Evolutionary conservation across 306 rosid species (phyloP).

Genomic region (Vigna unguiculata): DNA sequence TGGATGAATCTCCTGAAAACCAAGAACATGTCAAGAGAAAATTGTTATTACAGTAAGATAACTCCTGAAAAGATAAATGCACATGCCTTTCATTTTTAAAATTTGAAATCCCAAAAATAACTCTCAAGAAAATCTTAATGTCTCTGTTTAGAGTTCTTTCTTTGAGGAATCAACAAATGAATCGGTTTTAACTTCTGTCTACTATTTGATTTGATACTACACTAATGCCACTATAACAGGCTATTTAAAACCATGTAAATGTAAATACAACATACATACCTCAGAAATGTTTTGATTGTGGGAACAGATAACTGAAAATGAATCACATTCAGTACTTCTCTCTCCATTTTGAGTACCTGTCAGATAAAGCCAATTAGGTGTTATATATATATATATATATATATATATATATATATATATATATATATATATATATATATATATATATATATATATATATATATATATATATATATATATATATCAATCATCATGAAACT

Average conservation of each 20-base stretch:
- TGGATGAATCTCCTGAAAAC: constrained; percentile 76
- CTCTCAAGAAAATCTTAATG: too few relatives aligned
- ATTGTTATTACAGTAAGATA: too few relatives aligned
- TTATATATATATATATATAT: constrained; percentile 19
- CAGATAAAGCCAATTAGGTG: constrained; percentile 31
- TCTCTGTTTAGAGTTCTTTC: too few relatives aligned
- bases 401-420: too few relatives aligned
- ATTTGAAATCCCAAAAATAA: too few relatives aligned
- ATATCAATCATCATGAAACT: neutral
- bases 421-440: too few relatives aligned
- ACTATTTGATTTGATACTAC: too few relatives aligned
- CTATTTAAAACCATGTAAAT: neutral
- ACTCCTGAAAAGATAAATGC: neutral
- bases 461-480: too few relatives aligned
- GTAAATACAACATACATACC: constrained; percentile 57
- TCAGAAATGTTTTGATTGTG: constrained; percentile 83
- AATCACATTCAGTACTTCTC: constrained; percentile 66
- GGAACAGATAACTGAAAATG: constrained; percentile 82
- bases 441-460: too few relatives aligned
- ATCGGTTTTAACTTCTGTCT: too few relatives aligned
- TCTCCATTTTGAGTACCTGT: constrained; percentile 84
- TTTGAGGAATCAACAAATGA: too few relatives aligned
- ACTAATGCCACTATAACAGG: neutral
- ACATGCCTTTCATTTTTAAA: neutral
- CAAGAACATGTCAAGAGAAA: neutral